phyloP scores from a whole-genome alignment of 768 basidiomycete genomes.

The Phylloporus arenicola region DNA sequence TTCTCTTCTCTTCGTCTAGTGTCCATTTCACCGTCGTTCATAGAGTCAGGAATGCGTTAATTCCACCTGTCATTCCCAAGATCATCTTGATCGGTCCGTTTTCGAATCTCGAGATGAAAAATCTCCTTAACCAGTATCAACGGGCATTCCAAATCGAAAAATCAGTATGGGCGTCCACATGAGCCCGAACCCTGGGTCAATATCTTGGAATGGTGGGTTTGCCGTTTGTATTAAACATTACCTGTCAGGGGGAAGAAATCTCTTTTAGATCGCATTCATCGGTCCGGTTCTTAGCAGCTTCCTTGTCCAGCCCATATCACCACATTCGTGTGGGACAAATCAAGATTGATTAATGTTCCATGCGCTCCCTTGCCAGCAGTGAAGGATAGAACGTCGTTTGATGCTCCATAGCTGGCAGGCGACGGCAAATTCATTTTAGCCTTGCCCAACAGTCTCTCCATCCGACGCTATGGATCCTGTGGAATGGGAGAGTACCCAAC shows the following conservation, averaged over 20 bases:
- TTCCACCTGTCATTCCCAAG: neutral
- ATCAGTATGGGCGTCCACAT: neutral
- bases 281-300: neutral
- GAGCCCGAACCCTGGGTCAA: neutral
- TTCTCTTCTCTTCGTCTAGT: neutral
- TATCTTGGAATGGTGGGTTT: neutral
- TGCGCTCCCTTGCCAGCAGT: neutral
- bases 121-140: slow-evolving; percentile 8
- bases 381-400: neutral
- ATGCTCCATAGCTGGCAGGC: neutral
- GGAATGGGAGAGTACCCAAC: neutral
- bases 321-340: neutral
- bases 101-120: slow-evolving; percentile 10
- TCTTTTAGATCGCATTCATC: neutral
- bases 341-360: neutral
- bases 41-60: neutral
- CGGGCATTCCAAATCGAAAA: neutral
- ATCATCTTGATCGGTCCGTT: slow-evolving; percentile 11
- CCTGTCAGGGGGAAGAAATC: neutral
- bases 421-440: neutral
- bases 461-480: neutral
- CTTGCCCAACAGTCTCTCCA: neutral
- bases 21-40: neutral
- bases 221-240: neutral
- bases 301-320: neutral